Conservation (phyloP, 164 flowering plant species). For the Magnolia changhungtana region DNA sequence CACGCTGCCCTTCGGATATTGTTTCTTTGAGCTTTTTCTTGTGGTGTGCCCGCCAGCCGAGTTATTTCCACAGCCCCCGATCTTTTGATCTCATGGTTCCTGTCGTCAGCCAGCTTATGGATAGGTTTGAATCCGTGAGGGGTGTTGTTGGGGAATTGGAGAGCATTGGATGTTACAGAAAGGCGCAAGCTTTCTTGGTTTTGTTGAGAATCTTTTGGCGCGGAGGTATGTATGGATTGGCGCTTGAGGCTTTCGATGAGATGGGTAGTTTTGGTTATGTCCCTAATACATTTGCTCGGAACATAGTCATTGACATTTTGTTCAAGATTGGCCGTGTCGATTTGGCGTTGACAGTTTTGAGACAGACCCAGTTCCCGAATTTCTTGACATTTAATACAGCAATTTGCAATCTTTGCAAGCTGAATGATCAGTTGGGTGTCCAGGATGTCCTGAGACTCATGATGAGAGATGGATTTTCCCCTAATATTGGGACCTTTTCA, state of each 20-base stretch:
- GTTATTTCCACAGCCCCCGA: constrained; percentile 39
- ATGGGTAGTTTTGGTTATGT: constrained; percentile 44
- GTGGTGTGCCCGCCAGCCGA: constrained; percentile 55
- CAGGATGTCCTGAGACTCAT: constrained; percentile 30
- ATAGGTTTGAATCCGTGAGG: constrained; percentile 25
- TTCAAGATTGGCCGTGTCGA: constrained; percentile 41
- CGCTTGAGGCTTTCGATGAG: constrained; percentile 45
- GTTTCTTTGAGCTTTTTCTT: constrained; percentile 53
- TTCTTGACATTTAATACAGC: constrained; percentile 53
- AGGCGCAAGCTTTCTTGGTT: constrained; percentile 50
- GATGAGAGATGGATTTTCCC: constrained; percentile 40
- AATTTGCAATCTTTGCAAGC: constrained; percentile 46
- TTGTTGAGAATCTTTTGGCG: constrained; percentile 59
- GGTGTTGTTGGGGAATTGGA: constrained; percentile 38
- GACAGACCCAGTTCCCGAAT: constrained; percentile 36
- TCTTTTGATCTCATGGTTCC: constrained; percentile 37
- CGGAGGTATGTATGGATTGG: constrained; percentile 44
- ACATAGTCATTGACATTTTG: constrained; percentile 49
- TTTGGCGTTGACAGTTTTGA: constrained; percentile 34
- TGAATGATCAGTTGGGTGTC: constrained; percentile 31
- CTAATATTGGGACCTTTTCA: constrained; percentile 34
- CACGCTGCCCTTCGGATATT: constrained; percentile 51
- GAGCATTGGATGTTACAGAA: constrained; percentile 39
- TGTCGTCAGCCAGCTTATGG: constrained; percentile 34
- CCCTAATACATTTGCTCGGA: constrained; percentile 49